Conservation (phyloP, 371 early-diverging fungal genomes). For the Mortierella sp. region DNA sequence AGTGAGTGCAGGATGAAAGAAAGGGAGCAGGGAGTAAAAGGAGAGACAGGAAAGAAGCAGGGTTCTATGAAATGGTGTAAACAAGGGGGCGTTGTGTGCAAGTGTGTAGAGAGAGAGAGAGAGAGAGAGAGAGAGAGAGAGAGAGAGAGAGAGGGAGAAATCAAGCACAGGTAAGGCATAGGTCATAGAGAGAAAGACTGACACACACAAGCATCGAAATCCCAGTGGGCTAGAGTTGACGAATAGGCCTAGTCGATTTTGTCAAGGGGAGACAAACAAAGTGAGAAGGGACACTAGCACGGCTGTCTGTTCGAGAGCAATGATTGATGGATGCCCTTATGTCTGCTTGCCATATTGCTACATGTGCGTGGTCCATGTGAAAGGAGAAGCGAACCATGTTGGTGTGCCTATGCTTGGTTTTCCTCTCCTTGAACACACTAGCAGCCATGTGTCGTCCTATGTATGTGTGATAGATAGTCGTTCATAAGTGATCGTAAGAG, state of each 20-base stretch:
- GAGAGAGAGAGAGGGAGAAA: neutral
- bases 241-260: no score
- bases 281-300: neutral
- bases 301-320: neutral
- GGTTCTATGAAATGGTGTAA: neutral
- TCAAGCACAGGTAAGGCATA: neutral
- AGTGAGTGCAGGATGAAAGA: neutral
- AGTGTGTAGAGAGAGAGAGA: no score
- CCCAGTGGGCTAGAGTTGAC: neutral
- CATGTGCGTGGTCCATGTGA: neutral
- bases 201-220: slow-evolving; percentile 3
- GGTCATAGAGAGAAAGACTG: neutral
- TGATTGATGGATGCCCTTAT: neutral
- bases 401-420: neutral
- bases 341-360: neutral
- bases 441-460: neutral
- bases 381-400: neutral
- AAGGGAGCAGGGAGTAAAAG: neutral
- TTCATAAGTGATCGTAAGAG: neutral
- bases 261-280: no score
- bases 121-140: no score
- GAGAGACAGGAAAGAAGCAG: slow-evolving; percentile 1
- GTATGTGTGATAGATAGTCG: neutral
- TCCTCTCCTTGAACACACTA: neutral
- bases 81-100: neutral